Evolutionary conservation across 257 asterid species (phyloP), one percentile per base, ranked within the genome.

Genomic region (Vinca minor): DNA sequence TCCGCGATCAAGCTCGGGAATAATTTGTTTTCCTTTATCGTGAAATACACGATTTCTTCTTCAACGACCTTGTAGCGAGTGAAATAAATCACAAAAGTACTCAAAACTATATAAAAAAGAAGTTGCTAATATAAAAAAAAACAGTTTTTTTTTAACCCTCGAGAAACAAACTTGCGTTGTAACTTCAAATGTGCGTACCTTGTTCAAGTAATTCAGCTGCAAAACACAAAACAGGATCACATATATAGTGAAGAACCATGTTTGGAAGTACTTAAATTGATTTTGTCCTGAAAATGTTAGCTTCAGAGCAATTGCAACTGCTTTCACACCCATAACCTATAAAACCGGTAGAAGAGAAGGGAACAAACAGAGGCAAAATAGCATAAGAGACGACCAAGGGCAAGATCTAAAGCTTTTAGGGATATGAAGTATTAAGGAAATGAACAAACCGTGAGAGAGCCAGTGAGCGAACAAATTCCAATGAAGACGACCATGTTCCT

Each of bases 391-490:
- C 21, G 29, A 50, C 41, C 26, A 6, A 31, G 41, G 26, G 25
- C 26, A 2, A 57, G 41, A 34, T 18, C 5, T 21, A 31, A 9
- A 7, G 62, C n/a, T n/a, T 12, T 32, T 35, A 32, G 13, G 42
- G 12, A 59, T 59, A 21, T 8, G 29, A 21, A 35, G 12, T 21
- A 58, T 34, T 8, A 18, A 48, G 49, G 52, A 25, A 59, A 69
- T 31, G 34, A 53, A 74, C 87, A 68, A 31, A 85, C 93, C 87
- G 95, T 84, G 83, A 90, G 96, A 74, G 97, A 90, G 58, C 96
- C 96, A 90, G 85, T 81, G 73, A 90, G 80, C 8, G 95, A 90
- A 69, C 96, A 90, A 72, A 87, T 85, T 67, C 88, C 95, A 42
- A 88, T 85, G 83, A 77, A 87, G 73, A 87, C 81, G 70, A 87